phyloP scores from a whole-genome alignment of 805 yeast genomes.

The Sugiyamaella lignohabitans region DNA sequence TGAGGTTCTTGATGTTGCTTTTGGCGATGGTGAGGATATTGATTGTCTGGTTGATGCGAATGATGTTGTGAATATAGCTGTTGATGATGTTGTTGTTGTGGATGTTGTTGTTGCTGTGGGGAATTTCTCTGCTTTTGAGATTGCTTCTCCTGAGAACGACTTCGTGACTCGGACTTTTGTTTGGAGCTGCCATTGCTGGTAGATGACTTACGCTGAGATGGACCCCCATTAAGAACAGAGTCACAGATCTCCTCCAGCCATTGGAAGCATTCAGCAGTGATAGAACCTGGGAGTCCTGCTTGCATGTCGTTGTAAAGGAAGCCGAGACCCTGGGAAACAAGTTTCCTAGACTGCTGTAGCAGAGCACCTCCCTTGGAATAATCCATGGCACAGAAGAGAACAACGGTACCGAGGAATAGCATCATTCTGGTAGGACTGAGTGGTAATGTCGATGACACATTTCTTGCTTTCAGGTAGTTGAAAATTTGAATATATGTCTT shows the following conservation, averaged over 20 bases:
- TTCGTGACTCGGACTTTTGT: background rate
- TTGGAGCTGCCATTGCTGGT: background rate
- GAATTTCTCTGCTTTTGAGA: background rate
- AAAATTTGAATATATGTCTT: slow-evolving; percentile 26
- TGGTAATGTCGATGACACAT: slow-evolving; percentile 26
- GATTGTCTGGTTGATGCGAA: no score
- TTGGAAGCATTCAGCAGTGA: slow-evolving; percentile 16
- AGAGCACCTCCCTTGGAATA: slow-evolving; percentile 79
- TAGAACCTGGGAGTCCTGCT: slow-evolving; percentile 20
- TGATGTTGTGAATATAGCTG: no score
- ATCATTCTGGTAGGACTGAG: slow-evolving; percentile 24
- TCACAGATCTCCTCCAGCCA: slow-evolving; percentile 21
- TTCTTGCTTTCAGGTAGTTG: slow-evolving; percentile 24
- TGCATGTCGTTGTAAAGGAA: slow-evolving; percentile 19
- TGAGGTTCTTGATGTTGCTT: no score
- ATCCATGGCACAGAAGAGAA: slow-evolving; percentile 58
- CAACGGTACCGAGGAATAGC: slow-evolving; percentile 23
- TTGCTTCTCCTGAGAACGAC: background rate
- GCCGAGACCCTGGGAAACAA: slow-evolving; percentile 35
- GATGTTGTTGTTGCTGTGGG: background rate
- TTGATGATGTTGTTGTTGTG: no score
- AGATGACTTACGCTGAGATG: slow-evolving; percentile 2
- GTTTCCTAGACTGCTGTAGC: slow-evolving; percentile 58
- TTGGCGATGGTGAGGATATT: no score
- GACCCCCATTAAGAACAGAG: slow-evolving; percentile 10